phyloP scores from a whole-genome alignment of 2,329 filamentous ascomycete species.

The Aspergillus fumigatiaffinis region DNA sequence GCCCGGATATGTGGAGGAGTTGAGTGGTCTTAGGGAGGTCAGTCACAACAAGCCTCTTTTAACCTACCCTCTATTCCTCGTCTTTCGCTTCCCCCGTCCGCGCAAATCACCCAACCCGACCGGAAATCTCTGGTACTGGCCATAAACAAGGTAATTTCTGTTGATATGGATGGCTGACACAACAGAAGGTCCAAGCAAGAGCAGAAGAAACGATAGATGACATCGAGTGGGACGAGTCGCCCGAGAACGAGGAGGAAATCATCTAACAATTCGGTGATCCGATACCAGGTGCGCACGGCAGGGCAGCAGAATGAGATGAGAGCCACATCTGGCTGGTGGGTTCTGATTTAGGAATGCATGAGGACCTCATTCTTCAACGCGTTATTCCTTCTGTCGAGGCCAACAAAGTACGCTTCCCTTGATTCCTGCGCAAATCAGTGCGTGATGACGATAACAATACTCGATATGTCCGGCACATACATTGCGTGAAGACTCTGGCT shows the following conservation, averaged over 20 bases:
- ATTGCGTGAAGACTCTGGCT: conserved; percentile 83
- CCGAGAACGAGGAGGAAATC: conserved; percentile 33
- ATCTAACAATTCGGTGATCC: conserved; percentile 5
- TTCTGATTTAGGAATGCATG: conserved; percentile 7
- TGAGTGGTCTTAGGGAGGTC: conserved; percentile 58
- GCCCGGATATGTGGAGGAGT: conserved; percentile 59
- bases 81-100: neutral
- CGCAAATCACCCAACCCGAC: neutral
- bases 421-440: conserved; percentile 58
- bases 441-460: conserved; percentile 1
- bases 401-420: conserved; percentile 83
- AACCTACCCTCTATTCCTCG: neutral
- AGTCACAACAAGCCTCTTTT: conserved; percentile 2
- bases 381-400: conserved; percentile 61
- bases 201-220: conserved; percentile 44
- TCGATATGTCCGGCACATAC: conserved; percentile 45
- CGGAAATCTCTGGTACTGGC: neutral
- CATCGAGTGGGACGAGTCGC: conserved; percentile 45
- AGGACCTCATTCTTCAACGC: conserved; percentile 46
- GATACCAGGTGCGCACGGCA: neutral
- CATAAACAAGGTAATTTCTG: neutral
- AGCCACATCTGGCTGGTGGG: neutral
- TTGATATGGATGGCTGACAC: conserved; percentile 15
- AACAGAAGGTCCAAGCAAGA: conserved; percentile 39
- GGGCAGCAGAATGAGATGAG: neutral